Evolutionary conservation across 768 basidiomycete species (phyloP).

Genomic region (Daedalea quercina): DNA sequence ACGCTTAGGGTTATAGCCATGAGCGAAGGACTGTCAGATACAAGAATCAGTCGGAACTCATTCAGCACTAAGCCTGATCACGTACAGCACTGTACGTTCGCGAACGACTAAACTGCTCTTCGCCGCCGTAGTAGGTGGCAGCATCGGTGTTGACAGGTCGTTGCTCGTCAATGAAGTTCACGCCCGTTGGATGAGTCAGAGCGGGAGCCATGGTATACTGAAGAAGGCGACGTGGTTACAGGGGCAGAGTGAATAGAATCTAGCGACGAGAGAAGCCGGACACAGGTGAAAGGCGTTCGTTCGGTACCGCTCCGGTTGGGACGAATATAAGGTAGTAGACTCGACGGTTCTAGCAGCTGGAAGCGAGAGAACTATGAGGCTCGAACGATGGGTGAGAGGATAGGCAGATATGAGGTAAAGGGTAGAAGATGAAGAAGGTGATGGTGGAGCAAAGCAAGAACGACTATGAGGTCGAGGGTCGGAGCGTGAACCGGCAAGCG

Average conservation of each 20-base stretch:
- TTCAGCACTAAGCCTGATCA: constrained; percentile 2
- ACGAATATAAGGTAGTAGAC: constrained; percentile 3
- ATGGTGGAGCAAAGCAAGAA: constrained; percentile 5
- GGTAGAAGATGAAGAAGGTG: neutral
- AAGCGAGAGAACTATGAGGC: neutral
- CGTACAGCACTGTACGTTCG: constrained; percentile 86
- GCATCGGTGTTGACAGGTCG: constrained; percentile 58
- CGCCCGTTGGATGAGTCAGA: constrained; percentile 55
- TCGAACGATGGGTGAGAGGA: neutral
- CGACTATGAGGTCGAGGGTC: constrained; percentile 9
- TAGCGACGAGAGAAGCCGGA: neutral
- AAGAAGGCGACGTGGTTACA: neutral
- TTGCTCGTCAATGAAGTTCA: constrained; percentile 62
- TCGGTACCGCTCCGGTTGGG: neutral
- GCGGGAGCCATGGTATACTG: constrained; percentile 50
- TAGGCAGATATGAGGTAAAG: constrained; percentile 6
- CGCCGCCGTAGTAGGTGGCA: constrained; percentile 76
- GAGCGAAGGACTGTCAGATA: constrained; percentile 14
- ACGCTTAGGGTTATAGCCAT: constrained; percentile 56
- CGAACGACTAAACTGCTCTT: constrained; percentile 72
- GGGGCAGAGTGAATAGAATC: neutral
- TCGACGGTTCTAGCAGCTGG: neutral
- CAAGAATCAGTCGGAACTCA: constrained; percentile 9
- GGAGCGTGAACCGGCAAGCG: constrained; percentile 9
- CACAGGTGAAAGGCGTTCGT: neutral